Evolutionary conservation across 2,329 filamentous ascomycete species (phyloP).

Genomic region (Aureobasidium sp.): DNA sequence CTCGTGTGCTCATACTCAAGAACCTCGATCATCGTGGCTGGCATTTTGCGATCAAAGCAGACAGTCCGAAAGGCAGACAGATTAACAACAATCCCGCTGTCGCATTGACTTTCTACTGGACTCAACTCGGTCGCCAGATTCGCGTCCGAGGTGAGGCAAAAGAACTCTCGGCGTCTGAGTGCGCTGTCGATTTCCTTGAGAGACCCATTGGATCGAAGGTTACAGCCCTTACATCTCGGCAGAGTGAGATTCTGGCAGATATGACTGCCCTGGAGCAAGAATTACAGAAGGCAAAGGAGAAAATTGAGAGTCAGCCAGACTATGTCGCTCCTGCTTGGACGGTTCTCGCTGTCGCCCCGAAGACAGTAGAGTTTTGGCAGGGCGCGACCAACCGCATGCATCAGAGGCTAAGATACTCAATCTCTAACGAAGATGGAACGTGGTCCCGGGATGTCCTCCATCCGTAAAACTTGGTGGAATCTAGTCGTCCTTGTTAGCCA

Average conservation of each 20-base stretch:
- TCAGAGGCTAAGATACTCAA: not conserved
- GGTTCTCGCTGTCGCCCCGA: not conserved
- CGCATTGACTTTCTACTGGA: conserved; percentile 13
- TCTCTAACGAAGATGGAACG: not conserved
- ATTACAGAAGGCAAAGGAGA: not conserved
- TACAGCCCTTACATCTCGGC: not conserved
- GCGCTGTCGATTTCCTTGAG: not conserved
- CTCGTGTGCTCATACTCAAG: not conserved
- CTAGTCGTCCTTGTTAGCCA: too few relatives aligned
- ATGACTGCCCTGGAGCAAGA: not conserved
- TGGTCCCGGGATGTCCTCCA: not conserved
- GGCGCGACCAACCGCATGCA: conserved; percentile 7
- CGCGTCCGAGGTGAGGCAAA: not conserved
- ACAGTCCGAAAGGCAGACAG: not conserved
- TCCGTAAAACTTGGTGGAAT: too few relatives aligned
- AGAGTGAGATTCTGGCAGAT: not conserved
- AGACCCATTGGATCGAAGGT: not conserved
- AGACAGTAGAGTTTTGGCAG: not conserved
- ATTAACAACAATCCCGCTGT: not conserved
- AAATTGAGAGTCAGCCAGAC: not conserved
- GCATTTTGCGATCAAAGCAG: not conserved
- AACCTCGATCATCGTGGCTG: not conserved
- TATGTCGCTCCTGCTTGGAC: not conserved
- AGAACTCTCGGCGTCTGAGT: not conserved
- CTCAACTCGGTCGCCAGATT: not conserved